These are phyloP conservation scores for Chlorella sp. DNA, from an alignment of 139 green algal species.

Conservation along the genomic window DNA sequence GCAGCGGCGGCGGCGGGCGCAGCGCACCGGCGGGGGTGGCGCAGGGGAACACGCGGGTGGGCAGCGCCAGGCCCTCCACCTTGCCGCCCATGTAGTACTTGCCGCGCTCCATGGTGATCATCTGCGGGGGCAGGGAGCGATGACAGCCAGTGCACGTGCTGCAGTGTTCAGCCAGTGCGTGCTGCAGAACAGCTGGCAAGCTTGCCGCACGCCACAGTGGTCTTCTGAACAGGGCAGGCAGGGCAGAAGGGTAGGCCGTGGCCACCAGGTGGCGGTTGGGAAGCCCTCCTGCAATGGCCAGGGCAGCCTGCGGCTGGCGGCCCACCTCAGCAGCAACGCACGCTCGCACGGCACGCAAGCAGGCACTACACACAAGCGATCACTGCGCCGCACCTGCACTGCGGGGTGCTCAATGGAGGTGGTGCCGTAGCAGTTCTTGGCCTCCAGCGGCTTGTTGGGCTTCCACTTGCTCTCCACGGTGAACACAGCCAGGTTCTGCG, in stretches of 20 bases:
- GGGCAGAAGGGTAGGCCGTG: too few relatives aligned
- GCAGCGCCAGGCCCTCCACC: constrained; percentile 83
- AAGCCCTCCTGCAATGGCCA: too few relatives aligned
- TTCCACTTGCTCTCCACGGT: constrained; percentile 86
- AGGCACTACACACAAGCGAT: too few relatives aligned
- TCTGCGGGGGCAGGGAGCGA: constrained; percentile 38
- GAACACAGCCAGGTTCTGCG: constrained; percentile 85
- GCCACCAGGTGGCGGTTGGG: too few relatives aligned
- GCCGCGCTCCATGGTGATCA: constrained; percentile 92
- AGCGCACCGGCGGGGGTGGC: constrained; percentile 78
- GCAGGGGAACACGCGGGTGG: constrained; percentile 88
- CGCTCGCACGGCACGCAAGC: too few relatives aligned
- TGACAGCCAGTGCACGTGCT: background rate
- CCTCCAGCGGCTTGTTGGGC: constrained; percentile 84
- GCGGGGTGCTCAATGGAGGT: constrained; percentile 93
- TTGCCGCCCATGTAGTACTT: constrained; percentile 69
- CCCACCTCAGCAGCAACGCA: too few relatives aligned
- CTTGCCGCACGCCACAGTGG: too few relatives aligned
- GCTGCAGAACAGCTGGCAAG: too few relatives aligned
- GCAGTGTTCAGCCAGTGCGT: too few relatives aligned
- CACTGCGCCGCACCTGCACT: constrained; percentile 54
- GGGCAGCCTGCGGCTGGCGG: too few relatives aligned
- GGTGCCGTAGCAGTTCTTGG: constrained; percentile 87
- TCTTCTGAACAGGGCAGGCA: too few relatives aligned
- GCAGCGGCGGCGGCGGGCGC: too few relatives aligned